phyloP scores from a whole-genome alignment of 495 filamentous ascomycete genomes.

The Mycothermus thermophilus region DNA sequence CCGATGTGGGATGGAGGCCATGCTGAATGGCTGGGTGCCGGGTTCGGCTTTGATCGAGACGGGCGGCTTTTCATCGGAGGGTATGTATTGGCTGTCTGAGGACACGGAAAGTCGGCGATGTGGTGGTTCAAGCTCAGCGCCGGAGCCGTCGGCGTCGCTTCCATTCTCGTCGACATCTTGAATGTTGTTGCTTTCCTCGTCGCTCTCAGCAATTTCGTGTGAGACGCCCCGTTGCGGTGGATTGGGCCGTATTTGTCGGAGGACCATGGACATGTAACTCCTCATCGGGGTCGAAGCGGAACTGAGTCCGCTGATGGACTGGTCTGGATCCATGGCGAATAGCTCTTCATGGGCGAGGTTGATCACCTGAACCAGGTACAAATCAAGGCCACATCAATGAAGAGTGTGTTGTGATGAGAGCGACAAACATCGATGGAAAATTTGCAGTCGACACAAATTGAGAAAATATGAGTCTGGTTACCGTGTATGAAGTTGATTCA shows the following conservation, averaged over 20 bases:
- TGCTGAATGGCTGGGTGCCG: not conserved
- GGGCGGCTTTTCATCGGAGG: not conserved
- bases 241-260: not conserved
- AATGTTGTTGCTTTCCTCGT: not conserved
- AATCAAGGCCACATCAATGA: too few species aligned
- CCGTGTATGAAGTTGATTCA: too few species aligned
- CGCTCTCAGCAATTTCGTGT: constrained; percentile 7
- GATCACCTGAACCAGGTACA: too few species aligned
- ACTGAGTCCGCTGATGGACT: not conserved
- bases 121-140: not conserved
- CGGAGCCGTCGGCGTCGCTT: not conserved
- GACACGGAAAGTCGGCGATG: not conserved
- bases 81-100: constrained; percentile 5
- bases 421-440: too few species aligned
- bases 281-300: not conserved
- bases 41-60: not conserved
- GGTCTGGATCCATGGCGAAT: constrained; percentile 5
- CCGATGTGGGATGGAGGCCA: not conserved
- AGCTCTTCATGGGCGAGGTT: too few species aligned
- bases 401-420: too few species aligned
- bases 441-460: too few species aligned
- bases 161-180: not conserved
- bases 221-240: not conserved
- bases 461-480: too few species aligned
- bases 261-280: constrained; percentile 4